phyloP scores from a whole-genome alignment of 352 stramenopile genomes.

The Halophytophthora polymorphica region DNA sequence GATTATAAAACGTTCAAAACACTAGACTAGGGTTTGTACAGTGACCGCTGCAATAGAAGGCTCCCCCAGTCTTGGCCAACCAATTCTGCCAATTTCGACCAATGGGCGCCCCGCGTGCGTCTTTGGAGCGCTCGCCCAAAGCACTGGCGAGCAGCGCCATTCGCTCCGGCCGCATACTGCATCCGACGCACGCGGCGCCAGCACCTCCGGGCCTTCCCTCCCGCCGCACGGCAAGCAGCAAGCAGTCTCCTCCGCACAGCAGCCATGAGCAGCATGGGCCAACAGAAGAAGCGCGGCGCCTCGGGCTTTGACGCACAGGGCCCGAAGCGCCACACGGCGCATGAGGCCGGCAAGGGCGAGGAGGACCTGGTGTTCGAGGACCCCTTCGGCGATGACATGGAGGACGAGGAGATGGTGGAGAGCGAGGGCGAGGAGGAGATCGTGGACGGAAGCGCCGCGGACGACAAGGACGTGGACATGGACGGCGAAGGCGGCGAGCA shows the following conservation, averaged over 20 bases:
- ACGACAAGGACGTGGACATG: slow-evolving; percentile 62
- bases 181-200: no score
- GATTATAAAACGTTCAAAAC: no score
- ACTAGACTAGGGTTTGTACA: no score
- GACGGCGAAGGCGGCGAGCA: slow-evolving; percentile 67
- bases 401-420: slow-evolving; percentile 90
- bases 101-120: slow-evolving; percentile 19
- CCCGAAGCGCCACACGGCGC: slow-evolving; percentile 51
- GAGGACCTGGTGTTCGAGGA: slow-evolving; percentile 86
- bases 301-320: slow-evolving; percentile 31
- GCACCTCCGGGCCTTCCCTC: no score
- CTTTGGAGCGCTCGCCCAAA: slow-evolving; percentile 4
- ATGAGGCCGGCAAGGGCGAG: slow-evolving; percentile 25
- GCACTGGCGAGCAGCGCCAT: slow-evolving; percentile 18
- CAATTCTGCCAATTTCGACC: slow-evolving; percentile 28
- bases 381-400: slow-evolving; percentile 85
- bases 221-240: no score
- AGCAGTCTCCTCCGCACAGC: no score
- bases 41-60: slow-evolving; percentile 3
- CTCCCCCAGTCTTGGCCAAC: slow-evolving; percentile 4
- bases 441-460: slow-evolving; percentile 39
- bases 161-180: no score
- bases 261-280: slow-evolving; percentile 37
- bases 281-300: slow-evolving; percentile 68
- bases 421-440: slow-evolving; percentile 71